phyloP scores from a whole-genome alignment of 208 protist species.

The Naegleria lovaniensis region DNA sequence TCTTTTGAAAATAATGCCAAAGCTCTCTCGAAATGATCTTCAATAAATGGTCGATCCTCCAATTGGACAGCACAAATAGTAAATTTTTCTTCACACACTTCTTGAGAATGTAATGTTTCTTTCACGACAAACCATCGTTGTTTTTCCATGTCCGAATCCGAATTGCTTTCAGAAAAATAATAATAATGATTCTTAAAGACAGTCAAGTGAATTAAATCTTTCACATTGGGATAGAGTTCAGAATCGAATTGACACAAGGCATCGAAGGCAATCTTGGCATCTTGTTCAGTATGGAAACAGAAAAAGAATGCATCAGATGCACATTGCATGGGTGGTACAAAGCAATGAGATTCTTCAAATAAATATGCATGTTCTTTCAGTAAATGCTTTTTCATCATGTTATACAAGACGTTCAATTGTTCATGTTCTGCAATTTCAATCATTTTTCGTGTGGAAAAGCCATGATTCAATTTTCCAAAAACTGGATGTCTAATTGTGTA shows the following conservation, averaged over 20 bases:
- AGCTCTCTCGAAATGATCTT: not conserved
- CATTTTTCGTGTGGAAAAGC: not conserved
- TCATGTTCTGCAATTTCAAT: not conserved
- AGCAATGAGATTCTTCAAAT: not conserved
- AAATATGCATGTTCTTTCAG: not conserved
- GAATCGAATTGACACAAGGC: not conserved
- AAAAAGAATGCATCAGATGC: not conserved
- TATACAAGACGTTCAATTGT: not conserved
- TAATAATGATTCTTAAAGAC: not conserved
- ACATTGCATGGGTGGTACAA: not conserved
- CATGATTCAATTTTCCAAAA: not conserved
- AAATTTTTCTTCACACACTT: not conserved
- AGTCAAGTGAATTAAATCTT: not conserved
- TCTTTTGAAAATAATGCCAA: not conserved
- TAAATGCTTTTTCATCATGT: not conserved
- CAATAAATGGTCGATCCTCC: not conserved
- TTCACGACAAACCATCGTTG: not conserved
- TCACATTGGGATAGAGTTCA: not conserved
- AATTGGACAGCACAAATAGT: not conserved
- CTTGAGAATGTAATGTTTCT: not conserved
- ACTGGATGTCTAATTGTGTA: not conserved
- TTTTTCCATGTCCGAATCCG: too few species aligned
- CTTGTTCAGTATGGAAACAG: not conserved
- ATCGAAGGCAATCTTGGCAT: not conserved
- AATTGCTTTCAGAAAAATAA: not conserved